phyloP scores from a whole-genome alignment of 2,329 filamentous ascomycete species.

The Hypoxylon sp. region DNA sequence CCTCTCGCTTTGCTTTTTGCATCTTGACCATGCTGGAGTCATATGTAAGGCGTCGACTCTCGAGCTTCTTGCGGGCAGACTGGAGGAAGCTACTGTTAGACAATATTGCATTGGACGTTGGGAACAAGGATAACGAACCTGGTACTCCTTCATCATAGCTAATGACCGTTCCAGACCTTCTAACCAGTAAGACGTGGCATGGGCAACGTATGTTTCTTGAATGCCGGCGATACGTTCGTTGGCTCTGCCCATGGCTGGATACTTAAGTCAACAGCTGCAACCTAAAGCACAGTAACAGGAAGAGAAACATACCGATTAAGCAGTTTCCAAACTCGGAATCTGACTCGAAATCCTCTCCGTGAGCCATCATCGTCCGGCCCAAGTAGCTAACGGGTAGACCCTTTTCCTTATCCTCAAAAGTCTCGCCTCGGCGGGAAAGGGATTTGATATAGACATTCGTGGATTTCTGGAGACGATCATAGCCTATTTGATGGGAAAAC shows the following conservation, averaged over 20 bases:
- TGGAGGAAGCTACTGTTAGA: slow-evolving; percentile 27
- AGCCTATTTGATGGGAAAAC: slow-evolving; percentile 67
- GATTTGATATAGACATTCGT: slow-evolving; percentile 90
- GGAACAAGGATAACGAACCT: slow-evolving; percentile 71
- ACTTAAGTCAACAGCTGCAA: no score
- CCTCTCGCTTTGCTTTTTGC: slow-evolving; percentile 92
- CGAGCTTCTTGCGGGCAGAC: slow-evolving; percentile 91
- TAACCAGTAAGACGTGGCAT: slow-evolving; percentile 84
- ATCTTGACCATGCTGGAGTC: slow-evolving; percentile 90
- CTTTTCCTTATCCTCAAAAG: slow-evolving; percentile 85
- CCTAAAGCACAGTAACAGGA: no score
- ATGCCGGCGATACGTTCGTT: slow-evolving; percentile 87
- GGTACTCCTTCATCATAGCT: slow-evolving; percentile 97
- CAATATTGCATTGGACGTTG: no score
- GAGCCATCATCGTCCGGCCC: slow-evolving; percentile 83
- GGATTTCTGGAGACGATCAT: slow-evolving; percentile 87
- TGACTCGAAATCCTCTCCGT: slow-evolving; percentile 91
- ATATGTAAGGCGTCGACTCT: slow-evolving; percentile 86
- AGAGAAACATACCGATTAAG: slow-evolving; percentile 68
- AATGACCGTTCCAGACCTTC: slow-evolving; percentile 90
- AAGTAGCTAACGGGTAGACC: slow-evolving; percentile 80
- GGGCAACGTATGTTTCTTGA: slow-evolving; percentile 82
- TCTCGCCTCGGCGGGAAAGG: slow-evolving; percentile 82
- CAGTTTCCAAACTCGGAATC: slow-evolving; percentile 93
- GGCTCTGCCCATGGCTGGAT: slow-evolving; percentile 76